Evolutionary conservation across 495 filamentous ascomycete genomes (phyloP), one percentile per base, ranked within the genome.

Genomic region (Massariosphaeria phaeospora): DNA sequence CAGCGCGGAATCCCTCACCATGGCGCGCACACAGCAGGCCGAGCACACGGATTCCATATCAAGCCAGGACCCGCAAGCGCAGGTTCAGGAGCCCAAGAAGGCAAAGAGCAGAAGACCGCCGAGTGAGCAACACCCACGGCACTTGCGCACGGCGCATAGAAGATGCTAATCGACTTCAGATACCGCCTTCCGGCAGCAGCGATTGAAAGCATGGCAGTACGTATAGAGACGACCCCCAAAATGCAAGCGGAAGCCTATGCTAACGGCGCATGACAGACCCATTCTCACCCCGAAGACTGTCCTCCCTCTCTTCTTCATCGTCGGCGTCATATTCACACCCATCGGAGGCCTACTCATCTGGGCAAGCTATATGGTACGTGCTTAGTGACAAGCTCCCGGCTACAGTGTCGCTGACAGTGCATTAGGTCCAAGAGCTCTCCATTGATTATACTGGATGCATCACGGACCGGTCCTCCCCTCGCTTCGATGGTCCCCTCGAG

Each of bases 201-300:
- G 90, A 64, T 66, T 96, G 63, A 94, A 95, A 71, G 90, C 90
- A 70, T 96, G 90, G 90, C 90, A 96, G 84, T 90, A 73, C 18
- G 57, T 62, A 25, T 1, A 27, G 10, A 15, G 7, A 41, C 24
- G 6, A 40, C 15, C 3, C 38, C 18, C 38, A 50, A 34, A 39
- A 30, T n/a, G n/a, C n/a, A n/a, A n/a, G n/a, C n/a, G n/a, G 24
- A 15, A 15, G 11, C n/a, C 15, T 48, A 29, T 11, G 52, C 59
- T 67, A 38, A 65, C 48, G 3, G n/a, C 35, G 27, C 17, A 24
- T 43, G 18, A 27, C 59, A 89, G 86, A 73, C 89, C 90, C 8
- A 96, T 96, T 67, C 77, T 96, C 33, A 96, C 90, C 3, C 90
- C 90, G 0, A 94, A 91, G 68, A 95, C 88, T 41, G 90, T 95